Evolutionary conservation across 805 yeast species (phyloP).

Genomic region (Yarrowia alimentaria): DNA sequence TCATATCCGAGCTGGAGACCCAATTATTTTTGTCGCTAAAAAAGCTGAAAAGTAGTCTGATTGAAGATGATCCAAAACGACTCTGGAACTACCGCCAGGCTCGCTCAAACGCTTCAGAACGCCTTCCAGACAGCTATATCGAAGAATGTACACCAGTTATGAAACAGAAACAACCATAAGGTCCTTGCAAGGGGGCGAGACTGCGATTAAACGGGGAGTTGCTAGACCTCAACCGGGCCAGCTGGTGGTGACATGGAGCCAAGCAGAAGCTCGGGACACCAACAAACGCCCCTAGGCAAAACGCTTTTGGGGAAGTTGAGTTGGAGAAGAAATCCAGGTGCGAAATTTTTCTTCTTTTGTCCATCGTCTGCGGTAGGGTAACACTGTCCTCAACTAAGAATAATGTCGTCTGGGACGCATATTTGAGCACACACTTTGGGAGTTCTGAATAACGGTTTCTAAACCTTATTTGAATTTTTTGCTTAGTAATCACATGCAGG

Average conservation of each 20-base stretch:
- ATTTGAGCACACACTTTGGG: background rate
- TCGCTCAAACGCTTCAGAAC: no score
- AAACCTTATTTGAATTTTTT: no score
- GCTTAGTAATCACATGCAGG: no score
- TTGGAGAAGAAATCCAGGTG: slow-evolving; percentile 1
- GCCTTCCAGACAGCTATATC: no score
- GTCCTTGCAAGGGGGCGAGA: slow-evolving; percentile 28
- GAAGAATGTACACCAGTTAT: slow-evolving; percentile 23
- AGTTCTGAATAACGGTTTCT: no score
- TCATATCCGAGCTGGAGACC: no score
- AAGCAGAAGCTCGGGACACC: slow-evolving; percentile 3
- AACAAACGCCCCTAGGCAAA: slow-evolving; percentile 28
- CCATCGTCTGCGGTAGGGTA: background rate
- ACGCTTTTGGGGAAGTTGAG: slow-evolving; percentile 28
- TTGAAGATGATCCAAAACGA: no score
- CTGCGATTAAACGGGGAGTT: slow-evolving; percentile 27
- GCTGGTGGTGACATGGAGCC: slow-evolving; percentile 20
- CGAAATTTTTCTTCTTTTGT: background rate
- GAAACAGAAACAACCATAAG: slow-evolving; percentile 26
- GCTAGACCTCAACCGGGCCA: slow-evolving; percentile 28
- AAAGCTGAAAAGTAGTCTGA: no score
- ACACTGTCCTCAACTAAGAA: background rate
- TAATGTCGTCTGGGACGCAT: slow-evolving; percentile 7
- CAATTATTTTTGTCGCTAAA: no score
- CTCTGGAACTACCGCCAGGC: no score